A percentile compares a stretch with the other conserved stretches of the same genome.
These are phyloP conservation scores for Chlorella sp. DNA, from an alignment of 139 green algal genomes.

Conservation along the genomic window DNA sequence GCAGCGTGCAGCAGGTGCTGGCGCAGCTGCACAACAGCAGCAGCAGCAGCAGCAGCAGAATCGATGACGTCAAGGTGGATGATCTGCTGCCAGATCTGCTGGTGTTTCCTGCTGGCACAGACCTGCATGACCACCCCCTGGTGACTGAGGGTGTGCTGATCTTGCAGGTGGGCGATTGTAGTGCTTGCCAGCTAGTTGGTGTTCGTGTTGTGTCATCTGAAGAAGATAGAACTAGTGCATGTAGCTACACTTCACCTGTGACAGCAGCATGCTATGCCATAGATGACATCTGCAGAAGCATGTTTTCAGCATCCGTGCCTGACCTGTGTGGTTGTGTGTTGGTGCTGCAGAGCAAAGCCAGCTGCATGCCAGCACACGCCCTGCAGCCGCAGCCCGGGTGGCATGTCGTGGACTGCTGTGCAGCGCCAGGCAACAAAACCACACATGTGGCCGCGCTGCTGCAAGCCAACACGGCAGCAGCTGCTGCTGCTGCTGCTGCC, in stretches of 20 bases:
- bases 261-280: background rate
- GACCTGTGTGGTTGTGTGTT: too few species aligned
- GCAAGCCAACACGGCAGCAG: constrained; percentile 2
- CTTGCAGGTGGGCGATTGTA: constrained; percentile 30
- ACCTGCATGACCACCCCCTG: constrained; percentile 83
- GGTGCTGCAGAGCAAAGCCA: constrained; percentile 69
- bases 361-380: constrained; percentile 81
- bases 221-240: too few species aligned
- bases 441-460: constrained; percentile 86
- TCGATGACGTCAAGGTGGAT: constrained; percentile 22
- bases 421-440: constrained; percentile 97
- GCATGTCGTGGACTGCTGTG: constrained; percentile 87
- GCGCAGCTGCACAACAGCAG: background rate
- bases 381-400: constrained; percentile 66
- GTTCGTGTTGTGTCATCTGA: background rate
- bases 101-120: constrained; percentile 71
- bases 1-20: background rate
- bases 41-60: background rate
- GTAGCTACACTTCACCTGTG: too few species aligned
- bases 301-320: too few species aligned
- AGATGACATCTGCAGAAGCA: too few species aligned
- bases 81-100: constrained; percentile 77
- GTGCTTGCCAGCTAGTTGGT: background rate
- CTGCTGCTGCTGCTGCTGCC: constrained; percentile 13
- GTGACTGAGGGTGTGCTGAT: constrained; percentile 70